A percentile compares a stretch with the other conserved stretches of the same genome.
These are phyloP conservation scores for Penicillium cataractarum DNA, from an alignment of 495 filamentous ascomycete species.

Conservation along the genomic window DNA sequence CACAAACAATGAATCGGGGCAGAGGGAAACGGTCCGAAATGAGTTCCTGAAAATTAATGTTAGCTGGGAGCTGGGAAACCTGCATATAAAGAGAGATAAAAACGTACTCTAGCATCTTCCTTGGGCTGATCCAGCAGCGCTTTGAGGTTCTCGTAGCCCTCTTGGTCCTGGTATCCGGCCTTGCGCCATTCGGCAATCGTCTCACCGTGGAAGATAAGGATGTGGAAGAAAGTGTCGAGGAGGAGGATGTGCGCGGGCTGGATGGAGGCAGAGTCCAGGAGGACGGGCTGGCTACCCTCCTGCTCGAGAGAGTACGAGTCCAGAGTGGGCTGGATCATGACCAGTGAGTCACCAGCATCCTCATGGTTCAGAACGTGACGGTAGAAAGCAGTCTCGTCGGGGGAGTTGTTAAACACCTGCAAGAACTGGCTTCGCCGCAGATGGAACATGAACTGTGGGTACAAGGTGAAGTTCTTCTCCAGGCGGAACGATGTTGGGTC, in stretches of 20 bases:
- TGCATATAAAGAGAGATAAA: slow-evolving; percentile 29
- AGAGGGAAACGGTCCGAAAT: slow-evolving; percentile 97
- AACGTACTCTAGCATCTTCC: slow-evolving; percentile 85
- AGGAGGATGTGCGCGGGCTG: slow-evolving; percentile 93
- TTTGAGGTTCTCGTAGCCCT: slow-evolving; percentile 97
- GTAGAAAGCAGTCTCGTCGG: slow-evolving; percentile 98
- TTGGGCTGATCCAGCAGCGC: slow-evolving; percentile 90
- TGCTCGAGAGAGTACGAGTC: slow-evolving; percentile 98
- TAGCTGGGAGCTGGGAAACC: slow-evolving; percentile 6
- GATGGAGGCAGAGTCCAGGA: slow-evolving; percentile 95
- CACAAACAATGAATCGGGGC: slow-evolving; percentile 97
- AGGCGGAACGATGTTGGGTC: slow-evolving; percentile 96
- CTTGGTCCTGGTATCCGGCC: slow-evolving; percentile 96
- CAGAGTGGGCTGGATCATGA: slow-evolving; percentile 98
- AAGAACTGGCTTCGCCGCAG: slow-evolving; percentile 95
- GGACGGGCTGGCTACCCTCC: slow-evolving; percentile 85
- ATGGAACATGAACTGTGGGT: slow-evolving; percentile 99
- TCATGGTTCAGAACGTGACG: slow-evolving; percentile 96
- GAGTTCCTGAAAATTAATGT: slow-evolving; percentile 67
- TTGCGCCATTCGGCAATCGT: slow-evolving; percentile 99
- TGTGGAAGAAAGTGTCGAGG: slow-evolving; percentile 99
- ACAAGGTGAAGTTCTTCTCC: slow-evolving; percentile 99
- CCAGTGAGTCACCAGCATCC: slow-evolving; percentile 92
- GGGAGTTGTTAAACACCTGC: slow-evolving; percentile 99
- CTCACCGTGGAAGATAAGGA: slow-evolving; percentile 98